phyloP scores from a whole-genome alignment of 306 rosid species.

The Urtica urens region DNA sequence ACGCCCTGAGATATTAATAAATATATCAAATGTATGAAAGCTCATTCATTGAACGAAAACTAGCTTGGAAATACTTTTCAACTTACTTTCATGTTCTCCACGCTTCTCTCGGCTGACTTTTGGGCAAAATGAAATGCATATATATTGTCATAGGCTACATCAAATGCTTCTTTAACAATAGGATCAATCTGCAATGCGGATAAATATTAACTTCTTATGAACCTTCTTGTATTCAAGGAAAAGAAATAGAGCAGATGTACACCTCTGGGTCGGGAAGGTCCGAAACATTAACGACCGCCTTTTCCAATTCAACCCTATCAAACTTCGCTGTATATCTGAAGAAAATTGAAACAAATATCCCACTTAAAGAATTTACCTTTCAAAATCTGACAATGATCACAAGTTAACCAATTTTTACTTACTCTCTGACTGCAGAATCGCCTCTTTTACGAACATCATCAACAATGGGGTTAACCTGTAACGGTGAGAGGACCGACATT shows the following conservation, averaged over 20 bases:
- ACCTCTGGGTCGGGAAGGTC: conserved; percentile 91
- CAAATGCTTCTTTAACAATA: conserved; percentile 68
- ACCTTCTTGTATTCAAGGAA: no score
- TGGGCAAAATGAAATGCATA: conserved; percentile 90
- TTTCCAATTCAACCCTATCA: conserved; percentile 60
- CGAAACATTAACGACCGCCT: conserved; percentile 51
- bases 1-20: conserved; percentile 59
- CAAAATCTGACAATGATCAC: background rate
- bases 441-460: conserved; percentile 75
- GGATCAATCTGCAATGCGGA: conserved; percentile 57
- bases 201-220: conserved; percentile 6
- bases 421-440: conserved; percentile 80
- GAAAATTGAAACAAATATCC: conserved; percentile 14
- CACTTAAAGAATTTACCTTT: background rate
- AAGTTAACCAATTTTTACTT: conserved; percentile 2
- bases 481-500: no score
- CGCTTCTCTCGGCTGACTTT: conserved; percentile 55
- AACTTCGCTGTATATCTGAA: conserved; percentile 70
- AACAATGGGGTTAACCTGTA: conserved; percentile 88
- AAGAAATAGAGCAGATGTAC: no score
- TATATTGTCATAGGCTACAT: conserved; percentile 77
- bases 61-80: conserved; percentile 7
- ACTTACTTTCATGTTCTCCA: conserved; percentile 90
- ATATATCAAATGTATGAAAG: conserved; percentile 12
- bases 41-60: conserved; percentile 8